Evolutionary conservation across 1,139 yeast species (phyloP).

Genomic region (Candida labiduridarum): DNA sequence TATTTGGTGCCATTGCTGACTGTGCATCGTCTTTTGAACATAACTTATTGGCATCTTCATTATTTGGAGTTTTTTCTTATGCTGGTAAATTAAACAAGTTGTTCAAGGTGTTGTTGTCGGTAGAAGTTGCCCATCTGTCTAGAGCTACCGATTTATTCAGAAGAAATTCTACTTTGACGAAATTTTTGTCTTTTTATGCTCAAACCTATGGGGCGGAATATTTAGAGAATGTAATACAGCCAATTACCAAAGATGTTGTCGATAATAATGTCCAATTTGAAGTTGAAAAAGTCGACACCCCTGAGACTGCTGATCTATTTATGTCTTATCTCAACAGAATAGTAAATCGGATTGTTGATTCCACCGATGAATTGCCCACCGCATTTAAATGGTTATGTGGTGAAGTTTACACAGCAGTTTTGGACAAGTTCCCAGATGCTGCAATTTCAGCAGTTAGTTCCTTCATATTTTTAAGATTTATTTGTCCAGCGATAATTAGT

Average conservation of each 20-base stretch:
- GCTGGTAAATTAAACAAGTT: conserved; percentile 56
- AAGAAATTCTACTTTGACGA: conserved; percentile 81
- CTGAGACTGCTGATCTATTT: conserved; percentile 48
- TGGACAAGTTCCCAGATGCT: conserved; percentile 67
- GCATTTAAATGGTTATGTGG: conserved; percentile 78
- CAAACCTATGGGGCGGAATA: conserved; percentile 66
- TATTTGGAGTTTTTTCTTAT: conserved; percentile 63
- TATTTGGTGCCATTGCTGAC: conserved; percentile 60
- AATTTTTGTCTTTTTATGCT: conserved; percentile 72
- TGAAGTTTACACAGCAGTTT: conserved; percentile 66
- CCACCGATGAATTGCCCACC: conserved; percentile 62
- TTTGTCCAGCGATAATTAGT: conserved; percentile 90
- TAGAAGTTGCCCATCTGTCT: conserved; percentile 62
- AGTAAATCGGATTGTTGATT: conserved; percentile 61
- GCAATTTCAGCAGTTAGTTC: conserved; percentile 82
- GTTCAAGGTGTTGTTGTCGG: conserved; percentile 57
- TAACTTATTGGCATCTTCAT: conserved; percentile 60
- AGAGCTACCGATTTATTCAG: conserved; percentile 75
- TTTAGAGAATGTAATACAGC: conserved; percentile 53
- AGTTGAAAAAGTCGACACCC: conserved; percentile 58
- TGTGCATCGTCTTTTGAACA: conserved; percentile 60
- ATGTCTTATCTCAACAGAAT: conserved; percentile 59
- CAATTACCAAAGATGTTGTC: conserved; percentile 56
- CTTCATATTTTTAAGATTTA: conserved; percentile 77
- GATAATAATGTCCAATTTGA: conserved; percentile 58